Evolutionary conservation across 306 rosid genomes (phyloP), one percentile per base, ranked within the genome.

Genomic region (Carpinus fangiana): DNA sequence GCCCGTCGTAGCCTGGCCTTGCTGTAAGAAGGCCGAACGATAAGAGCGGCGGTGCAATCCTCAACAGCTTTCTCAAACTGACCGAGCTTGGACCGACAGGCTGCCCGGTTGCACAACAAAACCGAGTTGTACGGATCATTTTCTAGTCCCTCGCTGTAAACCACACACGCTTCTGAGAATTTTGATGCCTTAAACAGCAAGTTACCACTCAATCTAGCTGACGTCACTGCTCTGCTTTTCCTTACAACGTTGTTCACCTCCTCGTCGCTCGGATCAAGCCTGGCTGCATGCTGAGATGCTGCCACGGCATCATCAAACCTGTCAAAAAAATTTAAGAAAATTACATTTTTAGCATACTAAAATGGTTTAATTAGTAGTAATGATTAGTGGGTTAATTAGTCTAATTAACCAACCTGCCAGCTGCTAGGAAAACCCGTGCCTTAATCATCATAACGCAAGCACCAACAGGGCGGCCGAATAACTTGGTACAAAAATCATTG

Each of bases 41-140:
- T 45, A 61, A 96, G 98, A 52, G 99, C 97, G 8, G 90, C 83
- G 45, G 84, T 83, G 82, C 99, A 96, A 80, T 96, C 99, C 77
- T 96, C 99, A 70, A 93, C 84, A 70, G 98, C 99, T 86, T 91
- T 96, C 78, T 96, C 99, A 7, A 81, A 91, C 77, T 91, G 99
- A 11, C 92, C 89, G 1, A 96, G 89, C 83, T 96, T 96, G 16
- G 96, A 91, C 26, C 93, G 99, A 76, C 98, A 90, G 4, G 99
- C 98, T 34, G 97, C 99, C 77, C 99, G 90, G 81, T 96, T 96
- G 89, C 96, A 91, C 62, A 93, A 79, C 55, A 96, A 83, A 70
- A 96, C 90, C 1, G 99, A 86, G 84, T 91, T 96, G 86, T 79
- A 59, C 0, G 90, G 89, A 75, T 93, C 94, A 66, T 87, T 79